These are phyloP conservation scores for Jackrogersella multiformis DNA, from an alignment of 495 filamentous ascomycete genomes.

Conservation along the genomic window DNA sequence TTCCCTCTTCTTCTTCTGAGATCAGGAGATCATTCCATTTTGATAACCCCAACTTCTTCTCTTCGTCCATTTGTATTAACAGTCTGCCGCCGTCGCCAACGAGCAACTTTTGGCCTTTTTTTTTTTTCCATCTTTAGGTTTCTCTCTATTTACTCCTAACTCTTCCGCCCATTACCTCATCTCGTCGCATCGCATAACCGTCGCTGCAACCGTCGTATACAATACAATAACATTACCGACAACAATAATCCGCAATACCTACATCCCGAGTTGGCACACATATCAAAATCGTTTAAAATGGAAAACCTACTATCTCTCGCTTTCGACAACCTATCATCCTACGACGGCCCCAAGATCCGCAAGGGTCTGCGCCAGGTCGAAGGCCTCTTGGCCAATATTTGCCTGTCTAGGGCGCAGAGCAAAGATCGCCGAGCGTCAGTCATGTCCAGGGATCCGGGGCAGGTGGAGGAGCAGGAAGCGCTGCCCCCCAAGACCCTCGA, in stretches of 20 bases:
- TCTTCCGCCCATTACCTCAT: neutral
- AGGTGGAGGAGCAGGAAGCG: constrained; percentile 51
- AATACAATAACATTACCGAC: neutral
- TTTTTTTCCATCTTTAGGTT: constrained; percentile 36
- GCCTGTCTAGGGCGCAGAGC: constrained; percentile 73
- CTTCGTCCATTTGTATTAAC: constrained; percentile 51
- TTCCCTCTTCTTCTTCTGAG: constrained; percentile 19
- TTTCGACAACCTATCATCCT: constrained; percentile 96
- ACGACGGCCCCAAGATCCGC: constrained; percentile 84
- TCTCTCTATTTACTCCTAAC: neutral
- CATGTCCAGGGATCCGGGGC: constrained; percentile 79
- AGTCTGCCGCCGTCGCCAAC: constrained; percentile 28
- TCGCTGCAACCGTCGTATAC: neutral
- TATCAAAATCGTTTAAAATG: too few relatives aligned
- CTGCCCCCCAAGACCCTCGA: constrained; percentile 66
- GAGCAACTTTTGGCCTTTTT: constrained; percentile 28
- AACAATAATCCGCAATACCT: neutral
- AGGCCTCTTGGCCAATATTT: constrained; percentile 94
- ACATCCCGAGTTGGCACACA: too few relatives aligned
- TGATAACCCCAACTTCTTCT: constrained; percentile 38
- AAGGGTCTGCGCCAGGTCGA: constrained; percentile 97
- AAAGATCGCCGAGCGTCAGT: constrained; percentile 78
- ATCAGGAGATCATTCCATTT: constrained; percentile 22
- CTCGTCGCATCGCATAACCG: constrained; percentile 15
- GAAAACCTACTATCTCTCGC: constrained; percentile 90